Evolutionary conservation across 2,329 filamentous ascomycete species (phyloP), one percentile per base, ranked within the genome.

Genomic region (Calonectria multiphialidica): DNA sequence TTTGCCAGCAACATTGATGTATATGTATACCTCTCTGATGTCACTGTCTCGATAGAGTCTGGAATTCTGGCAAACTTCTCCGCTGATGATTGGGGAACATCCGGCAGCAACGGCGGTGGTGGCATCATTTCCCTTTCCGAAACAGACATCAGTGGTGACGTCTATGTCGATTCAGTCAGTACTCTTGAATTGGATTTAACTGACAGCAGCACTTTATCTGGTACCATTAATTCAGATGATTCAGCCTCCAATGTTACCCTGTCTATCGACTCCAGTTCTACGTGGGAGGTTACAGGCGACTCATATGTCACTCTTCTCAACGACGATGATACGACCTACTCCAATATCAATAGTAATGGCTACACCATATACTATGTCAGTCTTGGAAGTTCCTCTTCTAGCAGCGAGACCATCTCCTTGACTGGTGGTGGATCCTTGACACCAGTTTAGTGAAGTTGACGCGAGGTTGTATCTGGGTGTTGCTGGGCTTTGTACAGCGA

Each of bases 281-380:
- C 44, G 5, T 68, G 66, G 66, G 66, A 68, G 5, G 33, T 68
- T n/a, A 68, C 66, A 2, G 66, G 55, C 3, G 55, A 68, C 35
- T 68, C 66, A 12, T 68, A 68, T 44, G 66, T 68, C 2, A 63
- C 66, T 13, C 18, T 25, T 16, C 55, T 68, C 13, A 57, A 63
- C 35, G 57, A 63, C 15, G 66, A 63, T 21, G 66, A 68, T 23
- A n/a, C 45, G 1, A 68, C 30, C 33, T 68, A 33, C 44, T 68
- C 66, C 15, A 68, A 63, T 23, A 68, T 68, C n/a, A 62, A 68
- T 44, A 68, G 66, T 35, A 68, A 68, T 21, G 66, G 66, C 16
- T 68, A 63, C 15, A 68, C 55, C 2, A 33, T 68, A 1, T 68
- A 63, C 45, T 68, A 68, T 45, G 35, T 23, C 16, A 68, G 55